Conservation (phyloP, 306 rosid species). For the Sechiopsis laciniata region DNA sequence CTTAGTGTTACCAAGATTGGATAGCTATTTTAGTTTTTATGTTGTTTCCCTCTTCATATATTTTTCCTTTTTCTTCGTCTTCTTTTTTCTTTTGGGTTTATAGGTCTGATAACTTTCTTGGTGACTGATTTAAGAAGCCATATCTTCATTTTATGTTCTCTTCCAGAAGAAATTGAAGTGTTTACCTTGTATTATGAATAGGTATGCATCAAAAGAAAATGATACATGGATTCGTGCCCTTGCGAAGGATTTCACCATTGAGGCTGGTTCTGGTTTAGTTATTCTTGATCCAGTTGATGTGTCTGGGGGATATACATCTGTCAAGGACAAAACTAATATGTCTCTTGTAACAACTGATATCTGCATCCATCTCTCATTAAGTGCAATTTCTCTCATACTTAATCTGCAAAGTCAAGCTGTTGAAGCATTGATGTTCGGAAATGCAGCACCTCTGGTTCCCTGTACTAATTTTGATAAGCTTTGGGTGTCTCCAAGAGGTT, state of each 20-base stretch:
- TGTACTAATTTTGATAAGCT: constrained; percentile 80
- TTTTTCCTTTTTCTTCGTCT: too few species aligned
- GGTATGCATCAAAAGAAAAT: constrained; percentile 92
- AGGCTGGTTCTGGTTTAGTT: constrained; percentile 93
- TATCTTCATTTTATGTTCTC: not conserved
- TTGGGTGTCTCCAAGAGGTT: constrained; percentile 87
- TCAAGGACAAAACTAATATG: constrained; percentile 85
- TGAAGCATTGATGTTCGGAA: constrained; percentile 71
- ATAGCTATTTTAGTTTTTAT: not conserved
- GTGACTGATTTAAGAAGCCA: not conserved
- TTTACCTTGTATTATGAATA: constrained; percentile 28
- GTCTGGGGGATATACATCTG: constrained; percentile 94
- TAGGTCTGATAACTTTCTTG: not conserved
- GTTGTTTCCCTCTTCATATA: not conserved
- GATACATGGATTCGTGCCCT: constrained; percentile 94
- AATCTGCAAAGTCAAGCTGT: constrained; percentile 82
- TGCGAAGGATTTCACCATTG: constrained; percentile 83
- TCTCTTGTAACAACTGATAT: constrained; percentile 79
- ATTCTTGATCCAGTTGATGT: constrained; percentile 92
- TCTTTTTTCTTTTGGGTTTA: not conserved
- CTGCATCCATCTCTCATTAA: constrained; percentile 85
- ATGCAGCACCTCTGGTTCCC: constrained; percentile 57
- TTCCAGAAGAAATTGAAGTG: not conserved
- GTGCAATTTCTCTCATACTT: constrained; percentile 77
- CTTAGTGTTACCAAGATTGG: not conserved